These are phyloP conservation scores for Fomitopsis palustris DNA, from an alignment of 1,284 basidiomycete genomes.

Conservation along the genomic window DNA sequence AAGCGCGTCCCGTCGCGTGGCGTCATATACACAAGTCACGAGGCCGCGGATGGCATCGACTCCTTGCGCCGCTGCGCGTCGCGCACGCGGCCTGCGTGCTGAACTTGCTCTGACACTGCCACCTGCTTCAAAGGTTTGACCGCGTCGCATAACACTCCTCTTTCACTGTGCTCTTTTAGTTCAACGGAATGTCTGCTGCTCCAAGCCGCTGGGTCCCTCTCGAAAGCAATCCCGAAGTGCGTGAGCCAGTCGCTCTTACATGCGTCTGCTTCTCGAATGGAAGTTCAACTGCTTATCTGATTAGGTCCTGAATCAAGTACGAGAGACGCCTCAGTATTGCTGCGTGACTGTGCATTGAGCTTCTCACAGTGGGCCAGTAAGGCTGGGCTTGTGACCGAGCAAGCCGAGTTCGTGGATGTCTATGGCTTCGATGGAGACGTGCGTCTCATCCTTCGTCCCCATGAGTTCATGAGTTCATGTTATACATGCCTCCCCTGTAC, in stretches of 20 bases:
- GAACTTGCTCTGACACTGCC: neutral
- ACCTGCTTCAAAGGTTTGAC: no score
- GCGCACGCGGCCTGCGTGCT: neutral
- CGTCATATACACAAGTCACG: neutral
- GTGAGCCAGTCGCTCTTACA: slow-evolving; percentile 9
- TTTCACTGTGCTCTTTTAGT: neutral
- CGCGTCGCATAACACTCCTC: no score
- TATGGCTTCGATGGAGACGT: slow-evolving; percentile 80
- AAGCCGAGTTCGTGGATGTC: slow-evolving; percentile 73
- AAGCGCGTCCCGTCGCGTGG: neutral
- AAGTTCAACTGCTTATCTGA: neutral
- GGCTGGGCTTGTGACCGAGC: slow-evolving; percentile 61
- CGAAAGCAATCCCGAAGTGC: slow-evolving; percentile 74
- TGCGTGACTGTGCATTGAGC: neutral
- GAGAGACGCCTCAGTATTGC: slow-evolving; percentile 31
- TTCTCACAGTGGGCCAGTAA: slow-evolving; percentile 67
- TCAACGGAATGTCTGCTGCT: neutral
- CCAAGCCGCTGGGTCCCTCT: slow-evolving; percentile 62
- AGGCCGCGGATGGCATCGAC: neutral
- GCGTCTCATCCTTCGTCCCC: neutral
- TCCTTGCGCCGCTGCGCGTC: no score
- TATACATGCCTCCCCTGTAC: neutral
- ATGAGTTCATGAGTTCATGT: neutral
- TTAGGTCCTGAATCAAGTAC: slow-evolving; percentile 45
- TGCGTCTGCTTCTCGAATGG: slow-evolving; percentile 3